Base-by-base conservation (phyloP, 169 alveolate genomes). In the Eimeria acervulina region DNA sequence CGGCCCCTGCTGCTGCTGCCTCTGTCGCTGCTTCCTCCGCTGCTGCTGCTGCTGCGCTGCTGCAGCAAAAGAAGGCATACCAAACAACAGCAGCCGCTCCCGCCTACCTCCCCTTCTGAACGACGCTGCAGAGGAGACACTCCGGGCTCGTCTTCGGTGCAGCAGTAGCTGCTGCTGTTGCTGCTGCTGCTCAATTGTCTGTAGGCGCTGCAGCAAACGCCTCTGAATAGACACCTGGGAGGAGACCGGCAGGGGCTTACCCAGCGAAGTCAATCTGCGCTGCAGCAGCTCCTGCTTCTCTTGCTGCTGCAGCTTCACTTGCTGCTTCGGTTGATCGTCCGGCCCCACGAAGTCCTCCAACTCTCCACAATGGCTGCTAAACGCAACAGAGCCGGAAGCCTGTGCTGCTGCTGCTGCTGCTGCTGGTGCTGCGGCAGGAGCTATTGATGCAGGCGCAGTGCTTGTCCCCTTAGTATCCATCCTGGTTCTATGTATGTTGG, bases 81-180 rank as follows among this genome's bases (percentile, higher is more conserved):
- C 44, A 12, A 7, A 7, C 47, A 13, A 7, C 44, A 19, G 80
- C 80, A 23, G 80, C 66, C 66, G 66, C 5, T 55, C 44, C 66
- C 66, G 66, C 5, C 15, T 10, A 12, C 42, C 13, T 13, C 80
- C 26, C 26, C 80, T 68, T 19, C 44, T 68, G 2, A 68, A 33
- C 5, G 80, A 33, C 80, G 21, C 33, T 1, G 21, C 36, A 68
- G 80, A 68, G 6, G 80, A n/a, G 47, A 68, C 80, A 33, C 44
- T 19, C 42, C 80, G 28, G 44, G 23, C 21, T 31, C 80, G 1
- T 33, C 80, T 38, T 33, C 42, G 38, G 80, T 33, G 87, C 44
- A 76, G 87, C 87, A 38, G 81, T 7, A 70, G 61, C 52, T 76
- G 87, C 87, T 76, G 87, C 61, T 42, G 87, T 36, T 68, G 80